Conservation (phyloP, 768 basidiomycete species). For the Boletus speciosus region DNA sequence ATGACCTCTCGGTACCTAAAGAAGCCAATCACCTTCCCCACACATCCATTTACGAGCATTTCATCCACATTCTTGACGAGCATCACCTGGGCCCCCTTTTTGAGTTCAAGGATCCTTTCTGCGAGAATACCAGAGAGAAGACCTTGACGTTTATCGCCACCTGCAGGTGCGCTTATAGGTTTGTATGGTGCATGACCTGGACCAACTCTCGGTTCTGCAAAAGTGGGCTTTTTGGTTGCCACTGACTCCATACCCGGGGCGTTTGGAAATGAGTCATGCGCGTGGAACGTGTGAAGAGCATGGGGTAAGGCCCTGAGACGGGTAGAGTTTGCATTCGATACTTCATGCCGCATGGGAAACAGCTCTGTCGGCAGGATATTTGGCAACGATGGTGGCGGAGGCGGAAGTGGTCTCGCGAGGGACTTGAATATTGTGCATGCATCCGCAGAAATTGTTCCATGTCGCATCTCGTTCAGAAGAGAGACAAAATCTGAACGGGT, state of each 20-base stretch:
- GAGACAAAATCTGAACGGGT: conserved; percentile 54
- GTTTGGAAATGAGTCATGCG: conserved; percentile 46
- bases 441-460: conserved; percentile 47
- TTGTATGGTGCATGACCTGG: conserved; percentile 32
- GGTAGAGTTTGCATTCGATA: conserved; percentile 57
- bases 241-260: not conserved
- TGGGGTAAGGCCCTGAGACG: conserved; percentile 50
- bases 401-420: conserved; percentile 35
- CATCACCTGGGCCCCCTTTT: conserved; percentile 63
- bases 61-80: conserved; percentile 64
- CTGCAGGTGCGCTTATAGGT: conserved; percentile 6
- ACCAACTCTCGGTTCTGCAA: not conserved
- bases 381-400: conserved; percentile 23
- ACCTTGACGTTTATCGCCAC: conserved; percentile 43
- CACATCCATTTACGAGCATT: conserved; percentile 65
- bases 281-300: conserved; percentile 40
- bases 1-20: conserved; percentile 24
- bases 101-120: conserved; percentile 51
- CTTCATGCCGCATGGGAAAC: conserved; percentile 67
- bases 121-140: conserved; percentile 63
- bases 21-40: conserved; percentile 62
- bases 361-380: conserved; percentile 48
- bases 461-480: conserved; percentile 74
- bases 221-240: conserved; percentile 1
- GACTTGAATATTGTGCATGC: conserved; percentile 47